Evolutionary conservation across 2,329 filamentous ascomycete genomes (phyloP), one percentile per base, ranked within the genome.

Genomic region (Xylariaceae sp.): DNA sequence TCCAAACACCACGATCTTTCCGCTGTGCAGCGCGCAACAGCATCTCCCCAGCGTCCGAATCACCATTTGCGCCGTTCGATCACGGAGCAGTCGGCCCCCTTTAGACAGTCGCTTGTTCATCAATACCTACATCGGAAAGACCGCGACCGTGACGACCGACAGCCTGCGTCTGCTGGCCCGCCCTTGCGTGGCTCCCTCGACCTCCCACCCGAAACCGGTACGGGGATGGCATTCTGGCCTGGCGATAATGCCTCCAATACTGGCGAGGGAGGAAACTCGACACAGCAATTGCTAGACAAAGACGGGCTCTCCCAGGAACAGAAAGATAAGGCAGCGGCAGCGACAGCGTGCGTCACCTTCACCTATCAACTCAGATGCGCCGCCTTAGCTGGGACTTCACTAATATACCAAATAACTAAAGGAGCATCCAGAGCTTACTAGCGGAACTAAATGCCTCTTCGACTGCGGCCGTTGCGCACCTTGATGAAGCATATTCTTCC

Each of bases 401-500:
- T 72, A 59, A 69, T 57, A 15, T 29, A 42, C 22, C 12, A 41
- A 22, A 50, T 46, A 29, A n/a, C n/a, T n/a, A n/a, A 60, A 83
- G 81, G 54, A 76, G 75, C 45, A 63, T 85, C 18, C 75, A 74
- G 58, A 76, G 76, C 51, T 77, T 80, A 3, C 71, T 85, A 0
- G 65, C 68, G 21, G 74, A 79, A 46, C 74, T 91, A 10, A 78
- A 78, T 61, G 72, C 77, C 30, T 78, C 84, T 67, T 86, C 86
- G 19, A 77, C 82, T 51, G 71, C 76, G 19, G 82, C 84, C 21
- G 88, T 84, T 15, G 77, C 79, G 56, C 80, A 80, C 32, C 80
- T 92, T 40, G 87, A 92, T 67, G 81, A 87, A 54, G 85, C 85
- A 2, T 92, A 91, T 71, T 87, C 88, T 59, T 80, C 82, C 0